These are phyloP conservation scores for Gaertneriomyces semiglobifer DNA, from an alignment of 192 early-diverging fungal species.

Conservation along the genomic window DNA sequence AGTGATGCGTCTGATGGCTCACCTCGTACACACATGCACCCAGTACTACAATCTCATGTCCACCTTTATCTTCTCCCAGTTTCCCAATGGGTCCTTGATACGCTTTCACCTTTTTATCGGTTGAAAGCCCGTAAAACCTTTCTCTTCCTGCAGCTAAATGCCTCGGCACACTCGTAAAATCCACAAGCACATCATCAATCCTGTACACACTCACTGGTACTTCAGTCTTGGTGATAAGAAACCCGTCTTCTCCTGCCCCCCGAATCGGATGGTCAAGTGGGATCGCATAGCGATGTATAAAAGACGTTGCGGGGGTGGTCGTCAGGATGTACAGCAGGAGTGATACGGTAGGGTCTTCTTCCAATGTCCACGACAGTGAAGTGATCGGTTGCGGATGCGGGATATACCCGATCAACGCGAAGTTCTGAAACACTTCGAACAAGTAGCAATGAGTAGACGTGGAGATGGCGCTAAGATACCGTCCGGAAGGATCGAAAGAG, in stretches of 20 bases:
- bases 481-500: constrained; percentile 41
- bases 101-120: constrained; percentile 39
- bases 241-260: neutral
- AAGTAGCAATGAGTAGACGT: constrained; percentile 23
- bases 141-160: constrained; percentile 38
- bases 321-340: constrained; percentile 17
- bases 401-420: constrained; percentile 34
- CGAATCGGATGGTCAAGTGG: constrained; percentile 26
- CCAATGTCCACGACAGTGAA: constrained; percentile 37
- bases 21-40: constrained; percentile 31
- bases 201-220: constrained; percentile 23
- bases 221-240: neutral
- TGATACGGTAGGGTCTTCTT: constrained; percentile 23
- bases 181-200: constrained; percentile 37
- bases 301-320: neutral
- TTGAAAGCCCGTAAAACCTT: constrained; percentile 37
- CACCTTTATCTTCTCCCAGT: neutral
- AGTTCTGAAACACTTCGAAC: constrained; percentile 29
- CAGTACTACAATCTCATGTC: constrained; percentile 22
- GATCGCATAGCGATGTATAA: constrained; percentile 30
- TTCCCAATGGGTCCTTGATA: constrained; percentile 26
- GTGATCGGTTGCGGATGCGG: constrained; percentile 1
- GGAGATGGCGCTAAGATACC: constrained; percentile 30
- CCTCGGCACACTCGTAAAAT: constrained; percentile 36
- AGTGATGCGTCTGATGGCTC: neutral